Percentiles rank a stretch among this genome's conserved stretches.
Evolutionary conservation across 1,139 yeast species (phyloP).

Genomic region (Lodderomyces theae): DNA sequence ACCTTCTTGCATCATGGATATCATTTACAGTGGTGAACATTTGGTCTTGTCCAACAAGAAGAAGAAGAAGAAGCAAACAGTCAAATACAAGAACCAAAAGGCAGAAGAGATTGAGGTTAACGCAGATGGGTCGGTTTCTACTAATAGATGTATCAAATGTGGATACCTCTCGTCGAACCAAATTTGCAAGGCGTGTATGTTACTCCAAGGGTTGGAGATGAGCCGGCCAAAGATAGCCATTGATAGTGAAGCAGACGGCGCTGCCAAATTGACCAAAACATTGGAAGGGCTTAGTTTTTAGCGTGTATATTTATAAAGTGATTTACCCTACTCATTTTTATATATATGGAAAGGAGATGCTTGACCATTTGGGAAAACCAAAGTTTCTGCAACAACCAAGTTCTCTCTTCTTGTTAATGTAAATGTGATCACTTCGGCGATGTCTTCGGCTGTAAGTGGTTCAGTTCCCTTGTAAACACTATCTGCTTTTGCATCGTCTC

Average conservation of each 20-base stretch:
- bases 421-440: constrained; percentile 50
- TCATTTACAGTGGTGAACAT: constrained; percentile 91
- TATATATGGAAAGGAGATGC: constrained; percentile 50
- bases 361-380: constrained; percentile 50
- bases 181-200: constrained; percentile 89
- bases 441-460: constrained; percentile 47
- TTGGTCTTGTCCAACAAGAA: constrained; percentile 64
- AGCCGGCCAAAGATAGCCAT: constrained; percentile 61
- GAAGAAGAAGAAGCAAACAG: constrained; percentile 40
- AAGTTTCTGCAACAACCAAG: constrained; percentile 50
- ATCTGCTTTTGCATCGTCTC: constrained; percentile 41
- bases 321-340: neutral
- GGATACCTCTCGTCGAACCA: constrained; percentile 87
- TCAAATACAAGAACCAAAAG: constrained; percentile 29
- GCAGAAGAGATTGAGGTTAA: constrained; percentile 49
- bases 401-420: constrained; percentile 48
- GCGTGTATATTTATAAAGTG: constrained; percentile 1
- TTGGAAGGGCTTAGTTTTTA: constrained; percentile 65
- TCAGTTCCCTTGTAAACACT: constrained; percentile 46
- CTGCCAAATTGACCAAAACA: constrained; percentile 65
- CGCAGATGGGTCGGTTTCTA: constrained; percentile 59
- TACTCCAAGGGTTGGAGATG: constrained; percentile 79
- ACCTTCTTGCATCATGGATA: constrained; percentile 92
- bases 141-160: constrained; percentile 80
- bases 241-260: constrained; percentile 59